Percentiles rank a stretch among this genome's conserved stretches.
phyloP scores from a whole-genome alignment of 2,329 filamentous ascomycete species.

The Trichoderma hamatum region DNA sequence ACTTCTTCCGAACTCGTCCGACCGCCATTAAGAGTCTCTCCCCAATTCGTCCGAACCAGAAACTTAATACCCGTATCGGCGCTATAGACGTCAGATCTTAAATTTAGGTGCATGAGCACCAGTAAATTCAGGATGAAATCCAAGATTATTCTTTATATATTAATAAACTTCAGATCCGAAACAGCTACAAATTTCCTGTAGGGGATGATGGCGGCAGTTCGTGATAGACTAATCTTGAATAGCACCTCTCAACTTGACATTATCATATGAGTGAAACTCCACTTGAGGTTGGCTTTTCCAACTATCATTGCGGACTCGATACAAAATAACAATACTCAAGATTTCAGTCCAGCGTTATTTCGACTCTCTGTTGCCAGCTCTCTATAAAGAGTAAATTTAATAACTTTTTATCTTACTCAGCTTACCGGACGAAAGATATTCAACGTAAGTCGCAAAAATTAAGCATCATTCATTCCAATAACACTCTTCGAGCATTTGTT shows the following conservation, averaged over 20 bases:
- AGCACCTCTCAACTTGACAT: not conserved
- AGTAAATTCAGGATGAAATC: no score
- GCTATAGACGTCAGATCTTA: not conserved
- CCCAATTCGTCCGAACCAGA: not conserved
- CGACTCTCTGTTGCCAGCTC: not conserved
- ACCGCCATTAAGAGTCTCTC: not conserved
- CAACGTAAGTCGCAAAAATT: not conserved
- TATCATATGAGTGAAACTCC: not conserved
- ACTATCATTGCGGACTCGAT: no score
- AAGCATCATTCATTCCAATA: not conserved
- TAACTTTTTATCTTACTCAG: constrained; percentile 26
- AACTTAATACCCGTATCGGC: no score
- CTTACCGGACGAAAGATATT: not conserved
- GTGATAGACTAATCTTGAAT: not conserved
- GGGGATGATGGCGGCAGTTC: not conserved
- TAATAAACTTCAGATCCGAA: not conserved
- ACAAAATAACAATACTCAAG: not conserved
- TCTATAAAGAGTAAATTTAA: no score
- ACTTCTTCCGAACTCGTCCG: constrained; percentile 16
- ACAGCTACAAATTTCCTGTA: not conserved
- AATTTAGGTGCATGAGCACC: not conserved
- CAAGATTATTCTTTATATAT: not conserved
- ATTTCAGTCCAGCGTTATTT: not conserved
- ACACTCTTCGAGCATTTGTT: not conserved
- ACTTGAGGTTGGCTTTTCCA: not conserved